A percentile compares a stretch with the other conserved stretches of the same genome.
Conservation (phyloP, 2,329 filamentous ascomycete species). For the Lecanosticta acicola region DNA sequence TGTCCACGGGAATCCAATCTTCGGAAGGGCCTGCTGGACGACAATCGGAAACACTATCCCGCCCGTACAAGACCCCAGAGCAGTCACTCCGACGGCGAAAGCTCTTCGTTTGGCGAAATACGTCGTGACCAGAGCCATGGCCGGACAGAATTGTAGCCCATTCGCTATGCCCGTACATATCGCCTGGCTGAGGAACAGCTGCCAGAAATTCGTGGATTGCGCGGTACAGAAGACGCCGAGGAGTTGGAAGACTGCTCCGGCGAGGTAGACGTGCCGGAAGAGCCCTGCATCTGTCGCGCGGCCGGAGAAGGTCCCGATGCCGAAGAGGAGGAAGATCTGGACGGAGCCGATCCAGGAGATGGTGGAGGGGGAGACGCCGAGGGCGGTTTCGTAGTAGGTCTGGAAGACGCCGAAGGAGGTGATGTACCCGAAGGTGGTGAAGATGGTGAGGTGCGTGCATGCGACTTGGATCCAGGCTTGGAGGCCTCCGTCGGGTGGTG, state of each 20-base stretch:
- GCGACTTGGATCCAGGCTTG: conserved; percentile 32
- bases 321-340: conserved; percentile 49
- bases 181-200: conserved; percentile 50
- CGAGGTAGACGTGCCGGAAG: conserved; percentile 41
- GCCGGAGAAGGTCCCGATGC: conserved; percentile 48
- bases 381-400: conserved; percentile 39
- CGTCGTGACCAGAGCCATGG: conserved; percentile 59
- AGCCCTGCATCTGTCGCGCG: conserved; percentile 50
- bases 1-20: conserved; percentile 52
- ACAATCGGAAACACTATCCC: conserved; percentile 51
- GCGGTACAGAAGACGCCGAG: conserved; percentile 51
- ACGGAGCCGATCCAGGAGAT: conserved; percentile 52
- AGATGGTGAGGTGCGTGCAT: conserved; percentile 29
- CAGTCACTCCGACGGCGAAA: conserved; percentile 55
- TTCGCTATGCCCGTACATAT: conserved; percentile 51
- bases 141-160: conserved; percentile 59
- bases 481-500: conserved; percentile 40
- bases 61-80: conserved; percentile 54
- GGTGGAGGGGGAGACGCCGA: conserved; percentile 36
- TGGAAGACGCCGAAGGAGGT: conserved; percentile 38
- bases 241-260: conserved; percentile 42
- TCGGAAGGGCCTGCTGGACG: conserved; percentile 44
- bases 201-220: conserved; percentile 47
- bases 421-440: conserved; percentile 30
- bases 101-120: conserved; percentile 56